Conservation (phyloP, 2,329 filamentous ascomycete species). For the Colletotrichum sp. region DNA sequence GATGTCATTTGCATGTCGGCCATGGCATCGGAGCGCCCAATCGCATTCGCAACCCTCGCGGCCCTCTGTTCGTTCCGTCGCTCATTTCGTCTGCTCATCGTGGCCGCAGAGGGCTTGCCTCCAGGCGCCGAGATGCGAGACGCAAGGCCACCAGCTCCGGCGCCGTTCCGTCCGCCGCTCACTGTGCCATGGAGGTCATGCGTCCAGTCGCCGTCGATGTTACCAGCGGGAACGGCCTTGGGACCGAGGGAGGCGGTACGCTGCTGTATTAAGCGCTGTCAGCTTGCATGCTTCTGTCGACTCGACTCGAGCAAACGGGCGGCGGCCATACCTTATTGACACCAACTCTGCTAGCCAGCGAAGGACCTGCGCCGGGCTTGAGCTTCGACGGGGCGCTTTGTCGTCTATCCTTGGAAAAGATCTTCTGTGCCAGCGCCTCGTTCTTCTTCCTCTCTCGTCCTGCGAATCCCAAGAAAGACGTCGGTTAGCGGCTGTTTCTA, state of each 20-base stretch:
- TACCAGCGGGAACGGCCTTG: conserved; percentile 48
- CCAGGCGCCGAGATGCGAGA: conserved; percentile 50
- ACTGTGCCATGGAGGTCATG: conserved; percentile 68
- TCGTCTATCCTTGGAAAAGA: conserved; percentile 68
- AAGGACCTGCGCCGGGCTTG: conserved; percentile 53
- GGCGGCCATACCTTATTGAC: conserved; percentile 66
- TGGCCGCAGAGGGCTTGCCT: conserved; percentile 26
- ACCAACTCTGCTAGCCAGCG: conserved; percentile 74
- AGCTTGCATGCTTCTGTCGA: conserved; percentile 22
- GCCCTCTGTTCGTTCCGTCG: conserved; percentile 36
- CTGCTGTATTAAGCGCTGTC: conserved; percentile 21
- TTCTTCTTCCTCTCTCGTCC: conserved; percentile 74
- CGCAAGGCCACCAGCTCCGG: conserved; percentile 42
- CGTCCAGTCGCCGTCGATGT: conserved; percentile 73
- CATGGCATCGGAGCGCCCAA: conserved; percentile 43
- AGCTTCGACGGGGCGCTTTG: conserved; percentile 59
- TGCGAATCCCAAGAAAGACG: conserved; percentile 27
- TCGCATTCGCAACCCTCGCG: conserved; percentile 49
- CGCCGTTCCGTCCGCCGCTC: conserved; percentile 30
- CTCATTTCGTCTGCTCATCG: conserved; percentile 24
- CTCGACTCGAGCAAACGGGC: neutral
- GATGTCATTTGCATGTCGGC: conserved; percentile 28
- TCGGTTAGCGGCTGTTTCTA: neutral
- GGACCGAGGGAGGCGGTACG: conserved; percentile 32
- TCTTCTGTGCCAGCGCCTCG: conserved; percentile 72